These are phyloP conservation scores for Chloranthus sessilifolius DNA, from an alignment of 164 flowering plant species.

Conservation along the genomic window DNA sequence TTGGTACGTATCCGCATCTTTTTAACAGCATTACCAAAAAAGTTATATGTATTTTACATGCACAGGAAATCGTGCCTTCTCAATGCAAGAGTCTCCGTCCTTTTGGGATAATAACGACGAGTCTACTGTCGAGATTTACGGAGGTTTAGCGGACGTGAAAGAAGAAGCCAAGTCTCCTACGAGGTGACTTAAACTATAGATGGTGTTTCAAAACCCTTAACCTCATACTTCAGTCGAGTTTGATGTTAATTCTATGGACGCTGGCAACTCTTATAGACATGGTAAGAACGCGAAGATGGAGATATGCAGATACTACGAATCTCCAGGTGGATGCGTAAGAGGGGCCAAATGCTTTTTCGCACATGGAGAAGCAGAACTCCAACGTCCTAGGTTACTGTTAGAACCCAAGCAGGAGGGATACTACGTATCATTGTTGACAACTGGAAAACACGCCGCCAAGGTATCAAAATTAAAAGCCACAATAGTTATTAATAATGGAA, in stretches of 20 bases:
- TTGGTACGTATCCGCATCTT: conserved; percentile 27
- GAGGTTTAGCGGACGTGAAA: conserved; percentile 11
- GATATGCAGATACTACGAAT: conserved; percentile 34
- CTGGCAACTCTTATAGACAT: neutral
- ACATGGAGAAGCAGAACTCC: conserved; percentile 32
- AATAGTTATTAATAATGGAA: no score
- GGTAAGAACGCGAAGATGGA: conserved; percentile 16
- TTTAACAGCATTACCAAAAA: neutral
- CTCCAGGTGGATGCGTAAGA: conserved; percentile 41
- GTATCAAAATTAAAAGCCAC: no score
- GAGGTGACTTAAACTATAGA: conserved; percentile 20
- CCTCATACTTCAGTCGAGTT: no score
- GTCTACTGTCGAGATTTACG: conserved; percentile 14
- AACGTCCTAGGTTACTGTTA: neutral
- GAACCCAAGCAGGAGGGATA: conserved; percentile 20
- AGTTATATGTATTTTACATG: neutral
- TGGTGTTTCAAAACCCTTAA: no score
- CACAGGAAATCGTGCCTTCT: conserved; percentile 26
- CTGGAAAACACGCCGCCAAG: no score
- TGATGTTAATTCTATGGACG: no score
- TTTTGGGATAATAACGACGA: conserved; percentile 10
- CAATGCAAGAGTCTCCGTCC: conserved; percentile 15
- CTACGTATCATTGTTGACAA: no score
- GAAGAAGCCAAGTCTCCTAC: conserved; percentile 17
- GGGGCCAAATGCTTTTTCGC: conserved; percentile 39